These are phyloP conservation scores for Manihot esculenta DNA, from an alignment of 441 rosid genomes.

Conservation along the genomic window DNA sequence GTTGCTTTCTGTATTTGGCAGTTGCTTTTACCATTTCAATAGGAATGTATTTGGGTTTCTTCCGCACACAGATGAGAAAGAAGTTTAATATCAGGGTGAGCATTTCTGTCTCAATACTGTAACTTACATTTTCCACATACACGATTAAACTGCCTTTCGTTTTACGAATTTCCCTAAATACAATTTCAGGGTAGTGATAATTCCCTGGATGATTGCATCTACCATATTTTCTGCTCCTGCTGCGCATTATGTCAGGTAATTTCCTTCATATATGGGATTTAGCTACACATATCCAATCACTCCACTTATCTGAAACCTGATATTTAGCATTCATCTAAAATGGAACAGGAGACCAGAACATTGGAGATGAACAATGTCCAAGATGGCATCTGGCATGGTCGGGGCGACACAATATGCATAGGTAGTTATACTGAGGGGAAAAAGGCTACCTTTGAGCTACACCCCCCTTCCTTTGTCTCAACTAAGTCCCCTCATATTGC, in stretches of 20 bases:
- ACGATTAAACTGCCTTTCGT: neutral
- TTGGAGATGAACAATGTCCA: slow-evolving; percentile 96
- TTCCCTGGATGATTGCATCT: slow-evolving; percentile 66
- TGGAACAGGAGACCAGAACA: slow-evolving; percentile 77
- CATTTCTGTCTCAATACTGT: slow-evolving; percentile 5
- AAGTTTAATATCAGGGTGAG: slow-evolving; percentile 86
- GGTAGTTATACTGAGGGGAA: slow-evolving; percentile 61
- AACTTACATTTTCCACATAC: neutral
- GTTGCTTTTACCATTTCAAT: slow-evolving; percentile 46
- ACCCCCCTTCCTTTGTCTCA: slow-evolving; percentile 43
- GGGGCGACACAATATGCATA: slow-evolving; percentile 79
- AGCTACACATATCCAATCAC: neutral
- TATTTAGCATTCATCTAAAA: neutral
- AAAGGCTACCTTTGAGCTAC: slow-evolving; percentile 48
- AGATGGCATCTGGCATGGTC: slow-evolving; percentile 92
- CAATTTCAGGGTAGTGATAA: slow-evolving; percentile 62
- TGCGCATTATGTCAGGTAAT: slow-evolving; percentile 80
- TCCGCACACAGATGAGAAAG: slow-evolving; percentile 61
- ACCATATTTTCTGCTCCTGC: slow-evolving; percentile 75
- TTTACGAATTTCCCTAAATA: too few relatives aligned
- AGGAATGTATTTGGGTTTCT: slow-evolving; percentile 70
- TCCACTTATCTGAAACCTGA: neutral
- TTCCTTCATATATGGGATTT: slow-evolving; percentile 7
- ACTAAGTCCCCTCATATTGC: slow-evolving; percentile 37
- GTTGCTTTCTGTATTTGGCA: slow-evolving; percentile 63